A percentile compares a stretch with the other conserved stretches of the same genome.
Conservation (phyloP, 495 filamentous ascomycete species). For the Penicillium turbatum region DNA sequence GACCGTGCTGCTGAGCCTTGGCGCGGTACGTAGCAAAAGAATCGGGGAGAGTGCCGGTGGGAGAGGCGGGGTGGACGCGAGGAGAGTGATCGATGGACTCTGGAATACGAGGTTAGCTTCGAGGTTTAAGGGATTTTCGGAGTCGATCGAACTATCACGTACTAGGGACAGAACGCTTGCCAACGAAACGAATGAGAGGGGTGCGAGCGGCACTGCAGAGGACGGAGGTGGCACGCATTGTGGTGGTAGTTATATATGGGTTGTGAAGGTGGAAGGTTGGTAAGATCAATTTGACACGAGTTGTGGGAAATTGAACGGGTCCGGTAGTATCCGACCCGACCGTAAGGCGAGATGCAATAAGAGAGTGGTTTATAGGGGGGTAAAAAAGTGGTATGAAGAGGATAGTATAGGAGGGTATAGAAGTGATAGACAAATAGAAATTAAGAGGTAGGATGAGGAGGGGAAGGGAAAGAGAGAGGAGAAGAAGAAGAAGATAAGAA, state of each 20-base stretch:
- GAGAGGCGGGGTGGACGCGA: constrained; percentile 60
- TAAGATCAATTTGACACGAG: constrained; percentile 19
- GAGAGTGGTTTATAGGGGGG: not conserved
- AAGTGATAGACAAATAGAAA: constrained; percentile 7
- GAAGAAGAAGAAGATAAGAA: constrained; percentile 12
- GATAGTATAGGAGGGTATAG: not conserved
- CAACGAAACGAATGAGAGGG: constrained; percentile 87
- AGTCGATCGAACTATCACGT: constrained; percentile 31
- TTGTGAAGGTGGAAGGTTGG: constrained; percentile 12
- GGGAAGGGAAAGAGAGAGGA: constrained; percentile 11
- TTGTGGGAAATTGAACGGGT: constrained; percentile 30
- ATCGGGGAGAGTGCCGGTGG: constrained; percentile 54
- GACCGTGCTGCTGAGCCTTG: constrained; percentile 91
- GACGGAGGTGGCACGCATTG: constrained; percentile 62
- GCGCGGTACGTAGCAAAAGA: constrained; percentile 89
- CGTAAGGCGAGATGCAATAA: constrained; percentile 11
- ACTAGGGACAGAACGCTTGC: constrained; percentile 81
- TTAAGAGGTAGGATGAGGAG: constrained; percentile 14
- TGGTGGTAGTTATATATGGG: constrained; percentile 10
- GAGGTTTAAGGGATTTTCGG: not conserved
- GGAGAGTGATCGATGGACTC: constrained; percentile 68
- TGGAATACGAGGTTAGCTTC: constrained; percentile 32
- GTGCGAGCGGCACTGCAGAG: constrained; percentile 68
- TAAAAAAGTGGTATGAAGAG: not conserved
- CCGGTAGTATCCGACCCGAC: constrained; percentile 35